These are phyloP conservation scores for Teunomyces kruisii DNA, from an alignment of 805 yeast species.

Conservation along the genomic window DNA sequence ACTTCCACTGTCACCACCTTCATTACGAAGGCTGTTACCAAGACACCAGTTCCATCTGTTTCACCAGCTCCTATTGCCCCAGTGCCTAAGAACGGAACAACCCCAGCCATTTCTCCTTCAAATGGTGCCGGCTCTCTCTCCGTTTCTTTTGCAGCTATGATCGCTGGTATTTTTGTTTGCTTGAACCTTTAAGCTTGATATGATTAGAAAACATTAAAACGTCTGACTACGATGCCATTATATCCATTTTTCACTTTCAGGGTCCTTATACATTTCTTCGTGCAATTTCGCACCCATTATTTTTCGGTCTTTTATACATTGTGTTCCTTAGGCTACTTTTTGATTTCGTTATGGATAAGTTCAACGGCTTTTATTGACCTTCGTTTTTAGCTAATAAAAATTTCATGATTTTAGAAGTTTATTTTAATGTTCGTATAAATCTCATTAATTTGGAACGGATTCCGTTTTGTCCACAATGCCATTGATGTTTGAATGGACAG, in stretches of 20 bases:
- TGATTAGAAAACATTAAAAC: background rate
- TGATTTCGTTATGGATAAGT: no score
- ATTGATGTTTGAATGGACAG: conserved; percentile 11
- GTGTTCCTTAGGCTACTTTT: background rate
- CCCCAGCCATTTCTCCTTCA: conserved; percentile 9
- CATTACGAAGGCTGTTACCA: background rate
- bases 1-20: background rate
- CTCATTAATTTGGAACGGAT: background rate
- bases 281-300: background rate
- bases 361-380: no score
- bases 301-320: background rate
- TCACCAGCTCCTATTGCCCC: conserved; percentile 1
- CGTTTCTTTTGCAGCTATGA: conserved; percentile 9
- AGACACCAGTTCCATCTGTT: conserved; percentile 4
- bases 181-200: conserved; percentile 10
- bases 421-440: background rate
- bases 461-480: conserved; percentile 21
- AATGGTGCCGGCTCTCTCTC: conserved; percentile 9
- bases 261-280: background rate
- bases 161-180: conserved; percentile 10
- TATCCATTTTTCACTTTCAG: background rate
- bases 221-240: no score
- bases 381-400: background rate
- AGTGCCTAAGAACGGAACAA: conserved; percentile 4
- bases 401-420: background rate